Evolutionary conservation across 768 basidiomycete species (phyloP), one percentile per base, ranked within the genome.

Genomic region (Tubosaeta brunneosetosa): DNA sequence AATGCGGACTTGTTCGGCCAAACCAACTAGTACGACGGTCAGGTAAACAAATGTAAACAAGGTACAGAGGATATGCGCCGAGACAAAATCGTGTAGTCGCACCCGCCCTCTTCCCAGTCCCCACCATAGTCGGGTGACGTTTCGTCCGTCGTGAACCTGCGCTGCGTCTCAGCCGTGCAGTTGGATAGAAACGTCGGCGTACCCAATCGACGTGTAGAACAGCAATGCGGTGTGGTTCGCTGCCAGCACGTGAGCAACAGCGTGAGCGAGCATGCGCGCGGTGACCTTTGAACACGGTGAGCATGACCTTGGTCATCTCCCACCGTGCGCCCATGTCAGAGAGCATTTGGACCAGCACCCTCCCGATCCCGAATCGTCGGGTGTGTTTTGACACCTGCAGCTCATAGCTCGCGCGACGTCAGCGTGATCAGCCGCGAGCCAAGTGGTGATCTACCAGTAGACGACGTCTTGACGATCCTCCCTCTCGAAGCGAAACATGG

Each of bases 261-360:
- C 38, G 12, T 26, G 25, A 27, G 29, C 33, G n/a, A 17, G 8
- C 5, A 19, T 43, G 10, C 22, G 48, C 56, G 31, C 12, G 4
- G 52, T 68, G n/a, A 89, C 90, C 74, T 77, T 82, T 84, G 58
- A 92, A 77, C 1, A 83, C 86, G 0, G 91, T 93, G 14, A 93
- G 76, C 75, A 85, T 79, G 26, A 88, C 66, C 62, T 85, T 90
- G 36, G 80, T 69, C 84, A 92, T 86, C 3, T 63, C 54, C 71
- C 76, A 86, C 37, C 60, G 64, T 13, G 60, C 61, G 6, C 79
- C 83, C 14, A 91, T 77, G 8, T 67, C 68, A 19, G 68, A 68
- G 17, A 92, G 67, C 19, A 69, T 66, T 3, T 73, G 67, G 64
- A 84, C 73, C 45, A 92, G 64, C 19, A 66, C 59, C 52, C 68